A percentile compares a stretch with the other conserved stretches of the same genome.
phyloP scores from a whole-genome alignment of 2,329 filamentous ascomycete species.

The Aspergillus sp. region DNA sequence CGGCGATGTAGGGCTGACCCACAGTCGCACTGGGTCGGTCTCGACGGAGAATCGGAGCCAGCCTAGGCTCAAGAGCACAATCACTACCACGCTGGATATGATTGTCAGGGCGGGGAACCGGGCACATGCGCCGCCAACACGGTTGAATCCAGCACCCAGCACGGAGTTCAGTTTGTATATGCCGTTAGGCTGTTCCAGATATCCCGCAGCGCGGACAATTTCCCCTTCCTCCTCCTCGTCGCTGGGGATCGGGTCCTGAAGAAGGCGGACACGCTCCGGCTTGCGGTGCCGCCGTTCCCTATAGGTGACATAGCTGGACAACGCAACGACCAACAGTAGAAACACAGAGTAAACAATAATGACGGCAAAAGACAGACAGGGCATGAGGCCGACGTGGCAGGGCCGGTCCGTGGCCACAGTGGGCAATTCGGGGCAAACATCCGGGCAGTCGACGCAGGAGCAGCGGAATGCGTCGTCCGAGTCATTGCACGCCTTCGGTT shows the following conservation, averaged over 20 bases:
- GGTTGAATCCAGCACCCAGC: slow-evolving; percentile 70
- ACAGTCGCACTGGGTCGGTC: slow-evolving; percentile 78
- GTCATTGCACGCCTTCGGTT: slow-evolving; percentile 79
- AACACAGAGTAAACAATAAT: slow-evolving; percentile 76
- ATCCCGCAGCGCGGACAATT: slow-evolving; percentile 63
- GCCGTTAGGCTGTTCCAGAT: slow-evolving; percentile 68
- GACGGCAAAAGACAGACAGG: slow-evolving; percentile 86
- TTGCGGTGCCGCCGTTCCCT: slow-evolving; percentile 63
- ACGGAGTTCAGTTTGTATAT: slow-evolving; percentile 76
- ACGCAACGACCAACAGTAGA: slow-evolving; percentile 55
- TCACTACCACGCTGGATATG: slow-evolving; percentile 59
- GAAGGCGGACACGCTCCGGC: slow-evolving; percentile 71
- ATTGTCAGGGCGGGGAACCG: slow-evolving; percentile 81
- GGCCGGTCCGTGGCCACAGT: slow-evolving; percentile 59
- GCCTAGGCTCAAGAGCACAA: slow-evolving; percentile 71
- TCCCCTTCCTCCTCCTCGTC: slow-evolving; percentile 94
- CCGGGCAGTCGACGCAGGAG: slow-evolving; percentile 85
- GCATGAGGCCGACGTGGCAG: slow-evolving; percentile 79
- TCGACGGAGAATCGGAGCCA: slow-evolving; percentile 88
- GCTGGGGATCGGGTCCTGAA: slow-evolving; percentile 74
- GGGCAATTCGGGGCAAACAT: slow-evolving; percentile 73
- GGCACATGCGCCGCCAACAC: slow-evolving; percentile 70
- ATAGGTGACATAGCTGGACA: slow-evolving; percentile 68
- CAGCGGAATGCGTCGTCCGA: slow-evolving; percentile 78
- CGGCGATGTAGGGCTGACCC: slow-evolving; percentile 89